phyloP scores from a whole-genome alignment of 2,329 filamentous ascomycete genomes.

The Calonectria pseudoreteaudii region DNA sequence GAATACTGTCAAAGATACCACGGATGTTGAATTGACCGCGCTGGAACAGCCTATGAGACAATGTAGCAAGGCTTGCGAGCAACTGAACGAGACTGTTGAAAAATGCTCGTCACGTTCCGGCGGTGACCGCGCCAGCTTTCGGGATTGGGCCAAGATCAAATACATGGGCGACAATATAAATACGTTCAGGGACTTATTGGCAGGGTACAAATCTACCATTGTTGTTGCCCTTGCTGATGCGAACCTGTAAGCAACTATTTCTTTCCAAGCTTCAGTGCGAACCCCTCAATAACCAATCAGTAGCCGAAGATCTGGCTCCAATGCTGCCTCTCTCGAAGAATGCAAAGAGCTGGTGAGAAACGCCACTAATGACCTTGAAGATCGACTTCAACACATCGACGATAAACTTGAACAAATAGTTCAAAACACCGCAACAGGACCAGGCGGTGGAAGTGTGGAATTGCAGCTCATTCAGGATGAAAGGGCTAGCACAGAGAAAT shows the following conservation, averaged over 20 bases:
- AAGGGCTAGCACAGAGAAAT: constrained; percentile 34
- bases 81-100: constrained; percentile 53
- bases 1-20: constrained; percentile 34
- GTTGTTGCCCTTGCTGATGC: constrained; percentile 35
- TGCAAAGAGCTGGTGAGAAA: constrained; percentile 23
- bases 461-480: constrained; percentile 30
- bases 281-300: neutral
- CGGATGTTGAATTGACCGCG: constrained; percentile 32
- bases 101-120: constrained; percentile 50
- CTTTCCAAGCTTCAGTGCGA: neutral
- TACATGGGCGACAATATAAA: constrained; percentile 59
- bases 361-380: constrained; percentile 26
- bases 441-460: constrained; percentile 5
- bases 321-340: constrained; percentile 20
- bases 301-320: constrained; percentile 22
- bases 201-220: constrained; percentile 52
- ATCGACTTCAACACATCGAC: constrained; percentile 24
- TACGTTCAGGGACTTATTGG: constrained; percentile 52
- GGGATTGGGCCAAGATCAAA: constrained; percentile 57
- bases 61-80: constrained; percentile 56
- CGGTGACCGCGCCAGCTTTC: constrained; percentile 52
- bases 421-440: neutral
- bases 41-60: constrained; percentile 50
- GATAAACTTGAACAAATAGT: constrained; percentile 28
- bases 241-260: constrained; percentile 30